Conservation (phyloP, 768 basidiomycete species). For the Hygrocybe punicea region DNA sequence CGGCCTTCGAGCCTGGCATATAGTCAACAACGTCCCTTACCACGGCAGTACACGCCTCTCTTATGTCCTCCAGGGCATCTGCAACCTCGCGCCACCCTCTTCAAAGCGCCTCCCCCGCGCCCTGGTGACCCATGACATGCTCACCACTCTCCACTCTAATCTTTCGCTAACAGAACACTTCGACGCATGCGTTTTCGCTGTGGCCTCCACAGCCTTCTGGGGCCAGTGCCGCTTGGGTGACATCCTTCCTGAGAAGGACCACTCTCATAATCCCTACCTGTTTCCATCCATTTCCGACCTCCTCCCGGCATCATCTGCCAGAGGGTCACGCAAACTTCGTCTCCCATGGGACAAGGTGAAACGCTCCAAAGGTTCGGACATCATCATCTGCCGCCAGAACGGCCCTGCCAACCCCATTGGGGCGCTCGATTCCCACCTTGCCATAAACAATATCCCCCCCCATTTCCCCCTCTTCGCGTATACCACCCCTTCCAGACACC, state of each 20-base stretch:
- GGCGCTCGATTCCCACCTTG: slow-evolving; percentile 11
- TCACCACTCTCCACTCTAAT: slow-evolving; percentile 9
- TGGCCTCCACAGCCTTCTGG: slow-evolving; percentile 31
- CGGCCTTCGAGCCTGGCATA: slow-evolving; percentile 35
- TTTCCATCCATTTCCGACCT: slow-evolving; percentile 7
- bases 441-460: not conserved
- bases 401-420: slow-evolving; percentile 18
- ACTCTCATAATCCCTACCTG: not conserved
- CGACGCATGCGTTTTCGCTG: slow-evolving; percentile 23
- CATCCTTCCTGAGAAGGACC: slow-evolving; percentile 16
- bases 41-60: slow-evolving; percentile 13
- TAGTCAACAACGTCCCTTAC: slow-evolving; percentile 25
- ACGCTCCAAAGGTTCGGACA: slow-evolving; percentile 13
- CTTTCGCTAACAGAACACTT: slow-evolving; percentile 17
- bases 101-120: slow-evolving; percentile 14
- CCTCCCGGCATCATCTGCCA: not conserved
- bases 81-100: slow-evolving; percentile 21
- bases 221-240: slow-evolving; percentile 33
- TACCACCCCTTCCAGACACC: not conserved
- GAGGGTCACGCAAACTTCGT: slow-evolving; percentile 17
- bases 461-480: slow-evolving; percentile 17
- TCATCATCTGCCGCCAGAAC: slow-evolving; percentile 16
- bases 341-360: slow-evolving; percentile 28
- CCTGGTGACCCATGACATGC: slow-evolving; percentile 23
- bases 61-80: slow-evolving; percentile 23